Evolutionary conservation across 2,329 filamentous ascomycete species (phyloP).

Genomic region (Pseudogymnoascus verrucosus): DNA sequence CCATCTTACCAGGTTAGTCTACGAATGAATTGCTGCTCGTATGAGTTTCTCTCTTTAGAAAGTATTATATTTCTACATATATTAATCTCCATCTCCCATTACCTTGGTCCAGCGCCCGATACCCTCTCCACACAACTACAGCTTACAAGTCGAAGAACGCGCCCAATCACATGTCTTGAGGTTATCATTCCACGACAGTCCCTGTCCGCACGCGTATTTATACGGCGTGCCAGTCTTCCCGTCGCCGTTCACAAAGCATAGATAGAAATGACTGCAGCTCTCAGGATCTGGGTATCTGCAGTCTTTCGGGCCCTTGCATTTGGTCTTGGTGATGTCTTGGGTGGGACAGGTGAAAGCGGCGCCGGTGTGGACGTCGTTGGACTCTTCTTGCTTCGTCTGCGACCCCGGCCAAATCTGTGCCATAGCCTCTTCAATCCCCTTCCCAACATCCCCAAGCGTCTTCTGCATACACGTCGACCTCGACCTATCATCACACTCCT

Average conservation of each 20-base stretch:
- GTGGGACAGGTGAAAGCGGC: not conserved
- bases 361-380: not conserved
- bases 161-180: not conserved
- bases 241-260: not conserved
- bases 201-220: not conserved
- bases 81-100: not conserved
- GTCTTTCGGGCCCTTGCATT: not conserved
- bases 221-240: not conserved
- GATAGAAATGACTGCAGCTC: not conserved
- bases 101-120: not conserved
- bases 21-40: not conserved
- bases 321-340: not conserved
- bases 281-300: not conserved
- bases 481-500: not conserved
- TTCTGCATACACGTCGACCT: not conserved
- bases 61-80: not conserved
- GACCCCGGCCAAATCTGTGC: not conserved
- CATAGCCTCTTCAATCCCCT: not conserved
- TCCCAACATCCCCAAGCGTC: not conserved
- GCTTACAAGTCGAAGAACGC: not conserved
- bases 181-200: not conserved
- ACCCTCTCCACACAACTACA: not conserved
- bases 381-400: not conserved
- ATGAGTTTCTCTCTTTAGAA: not conserved
- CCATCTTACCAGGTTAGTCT: not conserved